Conservation (phyloP, 441 rosid genomes). For the Jatropha multifida region DNA sequence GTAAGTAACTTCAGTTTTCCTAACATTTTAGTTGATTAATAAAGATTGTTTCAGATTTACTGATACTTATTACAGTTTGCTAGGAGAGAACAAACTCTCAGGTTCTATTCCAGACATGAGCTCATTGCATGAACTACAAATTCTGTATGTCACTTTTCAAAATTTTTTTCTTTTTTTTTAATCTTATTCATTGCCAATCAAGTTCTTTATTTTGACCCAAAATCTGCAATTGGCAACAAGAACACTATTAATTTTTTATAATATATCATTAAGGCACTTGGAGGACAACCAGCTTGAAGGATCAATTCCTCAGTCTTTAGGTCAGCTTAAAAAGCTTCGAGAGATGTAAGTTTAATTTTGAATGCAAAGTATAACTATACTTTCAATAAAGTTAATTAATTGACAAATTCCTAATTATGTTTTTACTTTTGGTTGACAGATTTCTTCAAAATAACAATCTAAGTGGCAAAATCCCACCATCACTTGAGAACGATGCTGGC, state of each 20-base stretch:
- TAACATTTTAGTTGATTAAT: not conserved
- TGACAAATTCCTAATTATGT: no score
- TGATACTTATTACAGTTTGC: constrained; percentile 48
- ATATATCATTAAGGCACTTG: constrained; percentile 55
- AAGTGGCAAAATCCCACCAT: constrained; percentile 49
- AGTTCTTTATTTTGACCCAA: not conserved
- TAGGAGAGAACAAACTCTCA: constrained; percentile 64
- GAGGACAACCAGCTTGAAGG: constrained; percentile 70
- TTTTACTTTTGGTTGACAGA: constrained; percentile 39
- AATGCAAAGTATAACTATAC: no score
- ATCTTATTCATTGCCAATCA: no score
- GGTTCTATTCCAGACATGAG: constrained; percentile 72
- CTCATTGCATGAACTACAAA: constrained; percentile 43
- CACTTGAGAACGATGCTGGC: constrained; percentile 38
- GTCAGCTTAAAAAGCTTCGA: constrained; percentile 43
- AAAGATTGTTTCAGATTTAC: constrained; percentile 10
- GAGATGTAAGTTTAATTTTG: constrained; percentile 51
- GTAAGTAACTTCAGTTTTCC: constrained; percentile 42
- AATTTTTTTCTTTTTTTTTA: not conserved
- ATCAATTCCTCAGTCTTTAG: constrained; percentile 60
- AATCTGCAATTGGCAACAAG: not conserved
- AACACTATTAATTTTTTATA: no score
- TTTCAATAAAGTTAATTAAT: no score
- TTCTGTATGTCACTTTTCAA: constrained; percentile 50
- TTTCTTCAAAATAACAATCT: constrained; percentile 66